These are phyloP conservation scores for Colletotrichum aenigma DNA, from an alignment of 2,329 filamentous ascomycete genomes.

Conservation along the genomic window DNA sequence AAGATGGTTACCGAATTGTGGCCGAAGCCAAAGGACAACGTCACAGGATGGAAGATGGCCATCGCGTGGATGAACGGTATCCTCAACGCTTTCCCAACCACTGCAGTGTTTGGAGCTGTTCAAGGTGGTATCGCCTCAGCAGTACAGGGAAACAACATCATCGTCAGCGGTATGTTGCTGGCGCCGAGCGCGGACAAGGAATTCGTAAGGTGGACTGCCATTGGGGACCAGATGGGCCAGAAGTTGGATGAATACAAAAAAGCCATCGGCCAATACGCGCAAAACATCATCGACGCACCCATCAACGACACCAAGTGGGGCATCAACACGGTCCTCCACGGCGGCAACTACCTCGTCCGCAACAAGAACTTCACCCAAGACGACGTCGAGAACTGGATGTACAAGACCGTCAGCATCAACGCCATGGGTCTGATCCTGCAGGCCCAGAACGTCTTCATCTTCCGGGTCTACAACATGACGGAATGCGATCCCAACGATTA, in stretches of 20 bases:
- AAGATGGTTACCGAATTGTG: not conserved
- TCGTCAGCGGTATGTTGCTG: not conserved
- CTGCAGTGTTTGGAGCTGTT: not conserved
- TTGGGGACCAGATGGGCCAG: not conserved
- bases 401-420: not conserved
- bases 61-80: not conserved
- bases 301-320: not conserved
- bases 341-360: not conserved
- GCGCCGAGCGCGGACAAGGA: not conserved
- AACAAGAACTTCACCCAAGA: not conserved
- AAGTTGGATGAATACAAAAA: not conserved
- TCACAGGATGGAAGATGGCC: not conserved
- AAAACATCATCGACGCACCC: not conserved
- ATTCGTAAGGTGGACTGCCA: not conserved
- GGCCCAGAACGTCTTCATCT: not conserved
- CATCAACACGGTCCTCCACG: not conserved
- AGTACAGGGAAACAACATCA: not conserved
- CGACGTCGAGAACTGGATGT: slow-evolving; percentile 5
- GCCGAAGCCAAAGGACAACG: not conserved
- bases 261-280: not conserved
- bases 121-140: not conserved
- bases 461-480: not conserved
- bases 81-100: not conserved
- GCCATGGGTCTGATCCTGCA: not conserved
- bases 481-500: not conserved